A percentile compares a stretch with the other conserved stretches of the same genome.
Evolutionary conservation across 306 rosid species (phyloP).

Genomic region (Prunus campanulata): DNA sequence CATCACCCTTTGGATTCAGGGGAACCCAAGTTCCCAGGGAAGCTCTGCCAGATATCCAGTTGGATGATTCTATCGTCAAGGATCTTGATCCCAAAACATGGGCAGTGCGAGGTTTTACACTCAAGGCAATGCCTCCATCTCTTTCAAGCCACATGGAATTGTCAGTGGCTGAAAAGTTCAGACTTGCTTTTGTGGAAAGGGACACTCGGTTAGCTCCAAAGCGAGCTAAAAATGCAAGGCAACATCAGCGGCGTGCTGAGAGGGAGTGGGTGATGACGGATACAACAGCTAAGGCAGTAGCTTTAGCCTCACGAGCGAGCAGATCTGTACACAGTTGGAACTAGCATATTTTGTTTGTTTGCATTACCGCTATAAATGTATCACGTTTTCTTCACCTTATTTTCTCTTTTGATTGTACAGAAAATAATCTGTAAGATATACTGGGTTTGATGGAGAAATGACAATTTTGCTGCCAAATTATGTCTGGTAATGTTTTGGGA

Average conservation of each 20-base stretch:
- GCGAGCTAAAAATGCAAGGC: constrained; percentile 90
- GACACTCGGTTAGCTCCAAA: constrained; percentile 82
- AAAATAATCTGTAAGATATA: background rate
- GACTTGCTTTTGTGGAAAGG: constrained; percentile 89
- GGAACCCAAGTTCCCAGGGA: constrained; percentile 64
- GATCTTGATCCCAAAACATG: constrained; percentile 76
- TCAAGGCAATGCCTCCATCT: constrained; percentile 30
- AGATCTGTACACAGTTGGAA: constrained; percentile 45
- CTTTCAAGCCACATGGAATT: constrained; percentile 45
- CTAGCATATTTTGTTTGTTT: constrained; percentile 7
- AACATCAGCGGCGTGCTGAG: constrained; percentile 76
- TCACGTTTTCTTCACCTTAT: background rate
- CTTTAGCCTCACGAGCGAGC: constrained; percentile 70
- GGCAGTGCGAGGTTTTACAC: constrained; percentile 47
- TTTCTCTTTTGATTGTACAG: background rate
- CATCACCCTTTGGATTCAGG: constrained; percentile 60
- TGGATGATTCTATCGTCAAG: constrained; percentile 53
- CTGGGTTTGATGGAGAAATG: background rate
- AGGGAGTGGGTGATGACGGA: constrained; percentile 64
- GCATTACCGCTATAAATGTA: background rate
- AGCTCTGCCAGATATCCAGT: constrained; percentile 53
- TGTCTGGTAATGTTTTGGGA: too few species aligned
- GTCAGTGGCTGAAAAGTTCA: constrained; percentile 85
- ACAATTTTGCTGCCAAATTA: background rate
- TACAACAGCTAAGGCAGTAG: constrained; percentile 69